Percentiles rank a stretch among this genome's conserved stretches.
Evolutionary conservation across 805 yeast species (phyloP).

Genomic region (Ogataea sp.): DNA sequence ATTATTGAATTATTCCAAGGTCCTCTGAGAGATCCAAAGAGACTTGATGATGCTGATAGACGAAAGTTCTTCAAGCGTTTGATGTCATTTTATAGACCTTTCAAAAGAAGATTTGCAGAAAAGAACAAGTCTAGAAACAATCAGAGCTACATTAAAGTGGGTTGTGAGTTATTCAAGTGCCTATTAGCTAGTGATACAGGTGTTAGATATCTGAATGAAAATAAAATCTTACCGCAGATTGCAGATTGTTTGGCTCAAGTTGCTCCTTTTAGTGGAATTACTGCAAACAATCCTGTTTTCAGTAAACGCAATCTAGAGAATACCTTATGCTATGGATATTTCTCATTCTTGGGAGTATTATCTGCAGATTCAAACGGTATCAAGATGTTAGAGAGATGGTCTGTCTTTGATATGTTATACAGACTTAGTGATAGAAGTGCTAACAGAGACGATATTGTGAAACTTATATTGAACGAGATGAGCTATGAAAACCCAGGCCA

Average conservation of each 20-base stretch:
- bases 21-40: conserved; percentile 62
- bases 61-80: conserved; percentile 79
- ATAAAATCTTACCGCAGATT: conserved; percentile 78
- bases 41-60: conserved; percentile 69
- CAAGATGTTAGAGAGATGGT: conserved; percentile 69
- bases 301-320: conserved; percentile 48
- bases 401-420: conserved; percentile 72
- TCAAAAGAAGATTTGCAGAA: conserved; percentile 70
- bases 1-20: conserved; percentile 71
- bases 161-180: conserved; percentile 65
- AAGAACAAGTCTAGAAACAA: conserved; percentile 42
- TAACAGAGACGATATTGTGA: conserved; percentile 47
- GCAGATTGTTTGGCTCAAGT: conserved; percentile 85
- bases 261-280: conserved; percentile 71
- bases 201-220: conserved; percentile 52
- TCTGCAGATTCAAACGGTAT: conserved; percentile 56
- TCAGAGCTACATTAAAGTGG: conserved; percentile 57
- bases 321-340: conserved; percentile 70
- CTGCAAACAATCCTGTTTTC: conserved; percentile 67
- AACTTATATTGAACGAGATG: conserved; percentile 51
- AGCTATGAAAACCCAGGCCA: conserved; percentile 52
- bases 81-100: conserved; percentile 83
- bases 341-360: conserved; percentile 69
- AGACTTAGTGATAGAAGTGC: conserved; percentile 53
- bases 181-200: conserved; percentile 61